Conservation (phyloP, 2,329 filamentous ascomycete genomes). For the Pseudocercospora pini-densiflorae region DNA sequence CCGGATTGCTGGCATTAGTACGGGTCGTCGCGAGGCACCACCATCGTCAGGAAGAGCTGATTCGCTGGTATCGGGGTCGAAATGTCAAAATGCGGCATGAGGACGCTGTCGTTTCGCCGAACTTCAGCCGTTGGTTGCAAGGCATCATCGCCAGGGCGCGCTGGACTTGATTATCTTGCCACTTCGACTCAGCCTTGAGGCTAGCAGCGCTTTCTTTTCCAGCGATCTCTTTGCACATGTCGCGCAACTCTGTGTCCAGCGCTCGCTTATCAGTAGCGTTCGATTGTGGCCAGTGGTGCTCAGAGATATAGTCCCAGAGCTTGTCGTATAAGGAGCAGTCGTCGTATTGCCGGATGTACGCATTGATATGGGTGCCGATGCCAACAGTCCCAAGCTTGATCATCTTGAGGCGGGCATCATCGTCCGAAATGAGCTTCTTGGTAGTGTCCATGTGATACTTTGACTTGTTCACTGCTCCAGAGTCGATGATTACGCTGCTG, state of each 20-base stretch:
- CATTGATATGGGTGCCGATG: conserved; percentile 66
- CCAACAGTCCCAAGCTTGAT: conserved; percentile 65
- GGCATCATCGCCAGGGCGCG: too few relatives aligned
- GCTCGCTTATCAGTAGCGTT: conserved; percentile 40
- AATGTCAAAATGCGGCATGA: too few relatives aligned
- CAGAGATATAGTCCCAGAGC: conserved; percentile 42
- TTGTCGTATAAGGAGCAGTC: conserved; percentile 34
- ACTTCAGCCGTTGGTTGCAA: too few relatives aligned
- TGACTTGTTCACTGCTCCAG: conserved; percentile 39
- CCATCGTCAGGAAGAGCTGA: too few relatives aligned
- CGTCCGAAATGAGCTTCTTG: conserved; percentile 65
- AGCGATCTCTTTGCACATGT: conserved; percentile 43
- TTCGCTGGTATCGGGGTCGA: too few relatives aligned
- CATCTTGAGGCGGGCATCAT: conserved; percentile 64
- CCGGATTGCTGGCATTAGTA: too few relatives aligned
- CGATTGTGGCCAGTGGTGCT: conserved; percentile 43
- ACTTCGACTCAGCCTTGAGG: too few relatives aligned
- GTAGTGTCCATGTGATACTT: conserved; percentile 61
- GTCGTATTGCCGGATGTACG: conserved; percentile 41
- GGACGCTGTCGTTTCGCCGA: too few relatives aligned
- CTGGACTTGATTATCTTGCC: too few relatives aligned
- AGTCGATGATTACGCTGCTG: too few relatives aligned
- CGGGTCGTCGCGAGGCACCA: too few relatives aligned
- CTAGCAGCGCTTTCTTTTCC: conserved; percentile 31
- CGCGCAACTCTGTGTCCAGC: conserved; percentile 40